A percentile compares a stretch with the other conserved stretches of the same genome.
Evolutionary conservation across 331 rosid genomes (phyloP).

Genomic region (Rhamnella rubrinervis): DNA sequence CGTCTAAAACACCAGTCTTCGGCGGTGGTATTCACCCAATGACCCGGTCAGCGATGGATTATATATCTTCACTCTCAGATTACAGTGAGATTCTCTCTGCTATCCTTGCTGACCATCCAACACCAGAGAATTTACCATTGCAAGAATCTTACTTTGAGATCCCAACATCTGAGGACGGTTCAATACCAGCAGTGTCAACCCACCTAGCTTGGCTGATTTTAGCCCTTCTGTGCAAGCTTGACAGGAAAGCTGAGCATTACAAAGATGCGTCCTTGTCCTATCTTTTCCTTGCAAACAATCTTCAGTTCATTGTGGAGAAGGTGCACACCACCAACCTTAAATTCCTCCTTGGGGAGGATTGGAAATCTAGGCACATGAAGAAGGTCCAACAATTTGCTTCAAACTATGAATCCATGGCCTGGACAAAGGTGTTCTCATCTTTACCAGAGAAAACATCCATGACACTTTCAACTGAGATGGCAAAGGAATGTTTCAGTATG

Average conservation of each 20-base stretch:
- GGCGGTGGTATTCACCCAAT: constrained; percentile 55
- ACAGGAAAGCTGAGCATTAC: constrained; percentile 43
- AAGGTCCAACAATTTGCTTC: constrained; percentile 37
- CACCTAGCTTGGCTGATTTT: constrained; percentile 50
- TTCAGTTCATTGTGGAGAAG: constrained; percentile 46
- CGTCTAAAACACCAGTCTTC: constrained; percentile 23
- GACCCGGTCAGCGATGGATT: constrained; percentile 34
- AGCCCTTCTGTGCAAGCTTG: constrained; percentile 58
- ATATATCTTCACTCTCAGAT: constrained; percentile 41
- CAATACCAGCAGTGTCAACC: constrained; percentile 29
- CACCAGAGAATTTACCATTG: constrained; percentile 15
- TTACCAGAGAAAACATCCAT: constrained; percentile 25
- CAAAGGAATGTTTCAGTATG: constrained; percentile 27
- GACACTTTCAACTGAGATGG: constrained; percentile 27
- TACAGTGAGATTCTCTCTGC: constrained; percentile 27
- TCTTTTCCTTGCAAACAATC: constrained; percentile 53
- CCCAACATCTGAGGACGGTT: constrained; percentile 14
- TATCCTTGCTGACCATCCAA: constrained; percentile 35
- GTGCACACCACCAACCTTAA: constrained; percentile 35
- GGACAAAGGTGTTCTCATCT: constrained; percentile 44
- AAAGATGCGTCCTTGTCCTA: constrained; percentile 48
- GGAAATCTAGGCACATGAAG: constrained; percentile 40
- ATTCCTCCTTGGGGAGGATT: constrained; percentile 33
- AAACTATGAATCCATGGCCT: constrained; percentile 43
- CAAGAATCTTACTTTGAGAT: constrained; percentile 29